These are phyloP conservation scores for Fusarium pseudocircinatum DNA, from an alignment of 2,329 filamentous ascomycete species.

Conservation along the genomic window DNA sequence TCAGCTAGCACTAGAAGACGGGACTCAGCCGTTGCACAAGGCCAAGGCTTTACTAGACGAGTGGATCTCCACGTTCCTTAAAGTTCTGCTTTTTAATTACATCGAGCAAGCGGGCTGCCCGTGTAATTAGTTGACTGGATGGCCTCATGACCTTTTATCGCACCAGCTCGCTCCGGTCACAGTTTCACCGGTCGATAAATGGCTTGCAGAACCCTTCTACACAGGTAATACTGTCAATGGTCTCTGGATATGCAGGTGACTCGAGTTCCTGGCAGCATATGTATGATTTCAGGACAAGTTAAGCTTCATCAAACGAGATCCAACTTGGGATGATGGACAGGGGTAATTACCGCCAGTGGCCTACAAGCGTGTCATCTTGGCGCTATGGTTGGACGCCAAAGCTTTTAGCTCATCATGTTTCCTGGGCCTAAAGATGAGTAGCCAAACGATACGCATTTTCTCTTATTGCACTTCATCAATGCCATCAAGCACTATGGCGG, in stretches of 20 bases:
- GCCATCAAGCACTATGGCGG: not conserved
- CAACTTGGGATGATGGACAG: conserved; percentile 32
- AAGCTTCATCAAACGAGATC: conserved; percentile 25
- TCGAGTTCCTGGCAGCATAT: not conserved
- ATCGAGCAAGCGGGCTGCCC: conserved; percentile 29
- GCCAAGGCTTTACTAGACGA: conserved; percentile 34
- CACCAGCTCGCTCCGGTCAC: conserved; percentile 2
- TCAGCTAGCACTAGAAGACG: conserved; percentile 29
- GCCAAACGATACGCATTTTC: not conserved
- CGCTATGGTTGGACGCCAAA: conserved; percentile 33
- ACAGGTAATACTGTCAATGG: not conserved
- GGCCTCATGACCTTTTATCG: conserved; percentile 7
- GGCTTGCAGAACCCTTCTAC: conserved; percentile 10
- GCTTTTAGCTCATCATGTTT: conserved; percentile 19
- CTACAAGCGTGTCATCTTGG: conserved; percentile 31
- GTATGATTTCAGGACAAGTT: not conserved
- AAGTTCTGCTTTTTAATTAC: conserved; percentile 44
- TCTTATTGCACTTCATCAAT: not conserved
- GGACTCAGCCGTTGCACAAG: conserved; percentile 34
- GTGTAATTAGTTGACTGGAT: conserved; percentile 35
- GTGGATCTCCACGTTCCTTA: conserved; percentile 37
- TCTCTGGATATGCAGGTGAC: conserved; percentile 1
- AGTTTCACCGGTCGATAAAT: conserved; percentile 3
- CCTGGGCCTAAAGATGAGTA: not conserved
- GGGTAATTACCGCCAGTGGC: conserved; percentile 25